Percentiles rank a stretch among this genome's conserved stretches.
These are phyloP conservation scores for Lachnellula arida DNA, from an alignment of 2,329 filamentous ascomycete genomes.

Conservation along the genomic window DNA sequence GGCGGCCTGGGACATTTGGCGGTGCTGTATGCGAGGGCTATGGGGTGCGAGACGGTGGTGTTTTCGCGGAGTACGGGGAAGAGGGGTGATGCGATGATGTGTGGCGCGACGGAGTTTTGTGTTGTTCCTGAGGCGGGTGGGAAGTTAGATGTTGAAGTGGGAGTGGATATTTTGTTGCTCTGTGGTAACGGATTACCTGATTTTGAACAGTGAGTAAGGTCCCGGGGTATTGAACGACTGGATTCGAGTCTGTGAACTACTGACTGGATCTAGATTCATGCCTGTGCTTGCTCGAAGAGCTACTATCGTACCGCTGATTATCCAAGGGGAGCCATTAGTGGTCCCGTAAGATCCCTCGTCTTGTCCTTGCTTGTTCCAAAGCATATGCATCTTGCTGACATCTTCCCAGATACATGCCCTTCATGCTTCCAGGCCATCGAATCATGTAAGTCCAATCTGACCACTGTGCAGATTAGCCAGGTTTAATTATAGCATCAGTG, in stretches of 20 bases:
- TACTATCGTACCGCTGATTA: conserved; percentile 12
- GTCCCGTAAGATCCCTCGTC: conserved; percentile 4
- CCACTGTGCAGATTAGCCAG: neutral
- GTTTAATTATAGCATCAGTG: conserved; percentile 1
- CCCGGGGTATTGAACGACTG: neutral
- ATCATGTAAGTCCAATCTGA: conserved; percentile 3
- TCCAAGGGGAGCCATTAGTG: conserved; percentile 10
- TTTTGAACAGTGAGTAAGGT: conserved; percentile 7
- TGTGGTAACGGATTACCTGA: conserved; percentile 8
- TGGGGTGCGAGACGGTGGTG: conserved; percentile 68
- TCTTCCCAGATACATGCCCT: conserved; percentile 9
- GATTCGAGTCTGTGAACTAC: neutral
- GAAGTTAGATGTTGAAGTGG: neutral
- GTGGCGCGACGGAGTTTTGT: conserved; percentile 55
- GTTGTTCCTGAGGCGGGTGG: conserved; percentile 37
- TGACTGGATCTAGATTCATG: conserved; percentile 7
- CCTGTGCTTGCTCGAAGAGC: conserved; percentile 8
- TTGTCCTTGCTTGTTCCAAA: neutral
- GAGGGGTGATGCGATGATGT: conserved; percentile 51
- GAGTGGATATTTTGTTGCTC: conserved; percentile 11
- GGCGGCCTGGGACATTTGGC: conserved; percentile 71
- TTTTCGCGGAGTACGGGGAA: conserved; percentile 59
- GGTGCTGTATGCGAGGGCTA: conserved; percentile 66
- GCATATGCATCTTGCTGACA: neutral
- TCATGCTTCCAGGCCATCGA: conserved; percentile 11